phyloP scores from a whole-genome alignment of 2,329 filamentous ascomycete genomes.

The Aspergillus sp. region DNA sequence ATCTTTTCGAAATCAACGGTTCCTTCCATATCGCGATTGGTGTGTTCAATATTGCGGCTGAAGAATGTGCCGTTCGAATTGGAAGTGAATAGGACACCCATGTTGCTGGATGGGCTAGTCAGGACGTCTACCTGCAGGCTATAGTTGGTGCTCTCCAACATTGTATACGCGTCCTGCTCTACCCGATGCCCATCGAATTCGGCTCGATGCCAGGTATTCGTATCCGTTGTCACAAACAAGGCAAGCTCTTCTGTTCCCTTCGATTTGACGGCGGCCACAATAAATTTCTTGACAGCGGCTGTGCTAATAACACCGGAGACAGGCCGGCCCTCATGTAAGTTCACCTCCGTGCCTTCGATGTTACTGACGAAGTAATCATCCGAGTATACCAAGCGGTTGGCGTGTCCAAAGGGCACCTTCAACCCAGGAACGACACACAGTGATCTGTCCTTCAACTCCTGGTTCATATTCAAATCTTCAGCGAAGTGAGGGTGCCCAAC shows the following conservation, averaged over 20 bases:
- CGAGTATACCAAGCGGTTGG: slow-evolving; percentile 77
- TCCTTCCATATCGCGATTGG: slow-evolving; percentile 75
- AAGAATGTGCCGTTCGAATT: slow-evolving; percentile 98
- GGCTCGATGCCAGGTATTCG: slow-evolving; percentile 83
- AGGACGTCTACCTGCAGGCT: slow-evolving; percentile 96
- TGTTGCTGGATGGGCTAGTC: slow-evolving; percentile 64
- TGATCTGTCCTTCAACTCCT: slow-evolving; percentile 69
- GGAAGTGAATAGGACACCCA: slow-evolving; percentile 90
- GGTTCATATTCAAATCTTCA: slow-evolving; percentile 55
- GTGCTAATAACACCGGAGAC: slow-evolving; percentile 80
- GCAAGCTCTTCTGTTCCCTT: slow-evolving; percentile 85
- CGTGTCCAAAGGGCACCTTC: slow-evolving; percentile 69
- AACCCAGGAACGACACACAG: slow-evolving; percentile 78
- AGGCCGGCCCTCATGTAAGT: slow-evolving; percentile 71
- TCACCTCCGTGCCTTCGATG: slow-evolving; percentile 66
- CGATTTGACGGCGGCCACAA: slow-evolving; percentile 80
- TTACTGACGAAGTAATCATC: slow-evolving; percentile 75
- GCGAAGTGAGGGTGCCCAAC: slow-evolving; percentile 71
- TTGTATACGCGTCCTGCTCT: slow-evolving; percentile 83
- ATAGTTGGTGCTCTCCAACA: slow-evolving; percentile 95
- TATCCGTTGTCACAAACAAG: slow-evolving; percentile 84
- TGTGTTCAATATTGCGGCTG: slow-evolving; percentile 86
- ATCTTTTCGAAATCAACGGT: slow-evolving; percentile 96
- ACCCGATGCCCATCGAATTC: slow-evolving; percentile 86
- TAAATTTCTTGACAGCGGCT: slow-evolving; percentile 79